Evolutionary conservation across 202 grass and related monocot genomes (phyloP).

Genomic region (Panicum hallii): DNA sequence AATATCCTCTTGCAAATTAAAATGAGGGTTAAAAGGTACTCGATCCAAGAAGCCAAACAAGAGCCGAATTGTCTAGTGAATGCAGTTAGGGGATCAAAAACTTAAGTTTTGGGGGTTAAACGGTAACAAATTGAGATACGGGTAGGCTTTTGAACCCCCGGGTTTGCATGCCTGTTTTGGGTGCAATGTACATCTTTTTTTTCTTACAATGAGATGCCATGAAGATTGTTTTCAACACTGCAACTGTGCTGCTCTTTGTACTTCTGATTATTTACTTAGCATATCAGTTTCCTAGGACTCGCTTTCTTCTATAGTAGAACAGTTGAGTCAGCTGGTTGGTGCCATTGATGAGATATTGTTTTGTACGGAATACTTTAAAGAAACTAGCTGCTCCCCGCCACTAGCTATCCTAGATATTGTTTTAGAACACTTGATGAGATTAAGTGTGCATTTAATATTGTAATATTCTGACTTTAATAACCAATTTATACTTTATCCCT

Average conservation of each 20-base stretch:
- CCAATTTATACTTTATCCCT: too few relatives aligned
- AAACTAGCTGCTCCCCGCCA: too few relatives aligned
- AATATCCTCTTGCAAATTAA: too few relatives aligned
- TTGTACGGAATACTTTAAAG: conserved; percentile 3
- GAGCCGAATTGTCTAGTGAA: not conserved
- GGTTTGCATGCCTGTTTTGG: not conserved
- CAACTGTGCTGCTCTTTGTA: not conserved
- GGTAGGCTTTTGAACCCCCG: not conserved
- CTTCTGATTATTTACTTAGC: not conserved
- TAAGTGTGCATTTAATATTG: too few relatives aligned
- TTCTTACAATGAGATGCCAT: not conserved
- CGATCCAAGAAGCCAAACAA: not conserved
- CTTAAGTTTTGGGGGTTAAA: not conserved
- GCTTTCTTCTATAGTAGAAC: conserved; percentile 15
- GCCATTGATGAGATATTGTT: conserved; percentile 11
- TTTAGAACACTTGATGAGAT: too few relatives aligned
- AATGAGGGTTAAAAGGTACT: too few relatives aligned
- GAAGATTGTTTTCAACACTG: not conserved
- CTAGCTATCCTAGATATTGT: too few relatives aligned
- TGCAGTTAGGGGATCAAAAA: not conserved
- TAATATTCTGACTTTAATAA: too few relatives aligned
- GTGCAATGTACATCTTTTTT: not conserved
- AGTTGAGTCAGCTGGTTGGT: not conserved
- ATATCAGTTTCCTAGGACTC: not conserved
- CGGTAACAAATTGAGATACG: not conserved